phyloP scores from a whole-genome alignment of 2,329 filamentous ascomycete genomes.

The Eutypa lata region DNA sequence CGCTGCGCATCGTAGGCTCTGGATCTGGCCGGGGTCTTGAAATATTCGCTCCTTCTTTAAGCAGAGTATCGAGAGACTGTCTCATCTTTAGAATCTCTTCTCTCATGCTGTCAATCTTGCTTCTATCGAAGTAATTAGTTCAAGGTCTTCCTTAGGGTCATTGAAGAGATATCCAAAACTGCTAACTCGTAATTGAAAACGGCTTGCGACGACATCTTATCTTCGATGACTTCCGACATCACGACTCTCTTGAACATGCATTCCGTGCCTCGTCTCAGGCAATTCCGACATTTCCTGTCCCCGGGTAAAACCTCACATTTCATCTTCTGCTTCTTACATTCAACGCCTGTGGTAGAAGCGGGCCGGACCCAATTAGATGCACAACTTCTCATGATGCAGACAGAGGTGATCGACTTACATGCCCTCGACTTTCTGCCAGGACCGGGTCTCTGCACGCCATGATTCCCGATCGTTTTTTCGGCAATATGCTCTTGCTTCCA shows the following conservation, averaged over 20 bases:
- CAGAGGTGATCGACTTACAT: slow-evolving; percentile 5
- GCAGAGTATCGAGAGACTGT: slow-evolving; percentile 16
- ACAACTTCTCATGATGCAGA: not conserved
- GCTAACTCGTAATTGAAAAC: slow-evolving; percentile 39
- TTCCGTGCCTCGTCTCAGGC: slow-evolving; percentile 37
- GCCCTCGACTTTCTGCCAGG: slow-evolving; percentile 11
- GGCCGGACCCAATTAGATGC: not conserved
- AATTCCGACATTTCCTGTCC: slow-evolving; percentile 39
- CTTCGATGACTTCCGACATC: slow-evolving; percentile 16
- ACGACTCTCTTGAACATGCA: slow-evolving; percentile 34
- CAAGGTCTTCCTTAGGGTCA: slow-evolving; percentile 2
- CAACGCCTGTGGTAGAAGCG: slow-evolving; percentile 30
- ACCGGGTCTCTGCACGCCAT: slow-evolving; percentile 12
- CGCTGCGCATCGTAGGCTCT: slow-evolving; percentile 6
- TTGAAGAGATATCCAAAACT: slow-evolving; percentile 22
- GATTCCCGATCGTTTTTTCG: not conserved
- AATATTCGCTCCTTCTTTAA: slow-evolving; percentile 6
- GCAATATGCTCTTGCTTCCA: not conserved
- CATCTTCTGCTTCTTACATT: slow-evolving; percentile 47
- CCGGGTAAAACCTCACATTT: slow-evolving; percentile 42
- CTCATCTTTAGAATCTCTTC: slow-evolving; percentile 21
- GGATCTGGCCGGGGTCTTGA: not conserved
- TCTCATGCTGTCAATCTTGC: slow-evolving; percentile 20
- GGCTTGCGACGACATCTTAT: slow-evolving; percentile 31
- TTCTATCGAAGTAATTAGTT: not conserved